Conservation (phyloP, 345 rosid genomes). For the Geranium rotundifolium region DNA sequence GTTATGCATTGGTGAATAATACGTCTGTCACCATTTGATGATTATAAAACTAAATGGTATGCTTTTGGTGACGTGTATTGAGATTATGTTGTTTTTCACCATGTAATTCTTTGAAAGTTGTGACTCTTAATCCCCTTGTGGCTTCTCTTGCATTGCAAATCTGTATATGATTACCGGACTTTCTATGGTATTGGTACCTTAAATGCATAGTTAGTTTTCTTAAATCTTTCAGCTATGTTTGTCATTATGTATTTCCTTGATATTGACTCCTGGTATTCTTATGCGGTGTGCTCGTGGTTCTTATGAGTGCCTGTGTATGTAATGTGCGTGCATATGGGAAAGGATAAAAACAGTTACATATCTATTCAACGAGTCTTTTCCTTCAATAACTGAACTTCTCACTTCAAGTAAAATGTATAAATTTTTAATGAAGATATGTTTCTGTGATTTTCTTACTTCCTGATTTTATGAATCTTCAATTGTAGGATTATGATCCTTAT, state of each 20-base stretch:
- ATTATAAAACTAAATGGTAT: too few relatives aligned
- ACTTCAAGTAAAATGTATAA: not conserved
- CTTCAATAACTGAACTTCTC: too few relatives aligned
- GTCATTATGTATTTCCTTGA: not conserved
- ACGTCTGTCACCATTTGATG: not conserved
- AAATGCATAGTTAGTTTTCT: not conserved
- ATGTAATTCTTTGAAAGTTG: not conserved
- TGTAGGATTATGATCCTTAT: constrained; percentile 87
- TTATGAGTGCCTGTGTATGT: too few relatives aligned
- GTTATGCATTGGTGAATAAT: not conserved
- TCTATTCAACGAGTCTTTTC: too few relatives aligned
- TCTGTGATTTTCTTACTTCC: not conserved
- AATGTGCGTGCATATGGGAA: too few relatives aligned
- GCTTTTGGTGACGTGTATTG: too few relatives aligned
- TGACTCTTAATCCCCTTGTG: not conserved
- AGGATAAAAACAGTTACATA: too few relatives aligned
- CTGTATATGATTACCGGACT: too few relatives aligned
- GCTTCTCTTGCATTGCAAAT: too few relatives aligned
- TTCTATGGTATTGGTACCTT: not conserved
- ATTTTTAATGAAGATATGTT: not conserved
- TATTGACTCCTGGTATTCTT: too few relatives aligned
- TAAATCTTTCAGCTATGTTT: not conserved
- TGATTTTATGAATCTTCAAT: constrained; percentile 4
- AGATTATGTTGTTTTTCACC: too few relatives aligned
- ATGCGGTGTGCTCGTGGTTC: too few relatives aligned